These are phyloP conservation scores for Sinapis alba DNA, from an alignment of 441 rosid species.

Conservation along the genomic window DNA sequence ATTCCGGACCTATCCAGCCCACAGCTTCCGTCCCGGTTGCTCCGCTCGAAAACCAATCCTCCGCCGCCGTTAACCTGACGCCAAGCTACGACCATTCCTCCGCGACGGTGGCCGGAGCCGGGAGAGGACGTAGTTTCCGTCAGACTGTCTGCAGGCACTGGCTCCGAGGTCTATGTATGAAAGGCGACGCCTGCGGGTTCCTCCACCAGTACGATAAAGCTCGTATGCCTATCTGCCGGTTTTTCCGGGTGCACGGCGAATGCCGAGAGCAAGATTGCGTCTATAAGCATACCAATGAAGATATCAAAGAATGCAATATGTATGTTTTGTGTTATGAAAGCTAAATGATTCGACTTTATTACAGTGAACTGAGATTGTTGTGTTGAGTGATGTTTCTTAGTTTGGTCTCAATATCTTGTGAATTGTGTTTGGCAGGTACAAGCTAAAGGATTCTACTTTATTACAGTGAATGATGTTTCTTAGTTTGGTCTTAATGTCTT, in stretches of 20 bases:
- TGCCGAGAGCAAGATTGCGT: conserved; percentile 99
- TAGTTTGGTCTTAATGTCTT: not conserved
- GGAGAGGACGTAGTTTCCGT: conserved; percentile 82
- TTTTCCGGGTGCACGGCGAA: conserved; percentile 87
- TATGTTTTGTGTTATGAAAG: conserved; percentile 35
- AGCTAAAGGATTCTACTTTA: too few species aligned
- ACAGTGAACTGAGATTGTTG: too few species aligned
- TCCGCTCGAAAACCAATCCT: conserved; percentile 43
- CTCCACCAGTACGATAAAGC: conserved; percentile 98
- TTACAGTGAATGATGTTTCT: too few species aligned
- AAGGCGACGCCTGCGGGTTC: conserved; percentile 97
- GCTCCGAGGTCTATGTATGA: conserved; percentile 98
- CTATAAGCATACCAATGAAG: conserved; percentile 95
- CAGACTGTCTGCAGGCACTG: conserved; percentile 99
- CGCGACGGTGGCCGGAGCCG: conserved; percentile 40
- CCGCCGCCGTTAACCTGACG: conserved; percentile 29
- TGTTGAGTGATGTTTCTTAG: not conserved
- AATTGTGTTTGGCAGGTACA: too few species aligned
- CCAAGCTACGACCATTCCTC: conserved; percentile 33
- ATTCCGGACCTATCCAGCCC: conserved; percentile 55
- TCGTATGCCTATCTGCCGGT: conserved; percentile 96
- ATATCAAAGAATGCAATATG: conserved; percentile 99
- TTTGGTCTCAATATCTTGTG: not conserved
- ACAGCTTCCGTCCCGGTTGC: conserved; percentile 56
- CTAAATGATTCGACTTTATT: too few species aligned